Evolutionary conservation across 345 rosid species (phyloP).

Genomic region (Firmiana major): DNA sequence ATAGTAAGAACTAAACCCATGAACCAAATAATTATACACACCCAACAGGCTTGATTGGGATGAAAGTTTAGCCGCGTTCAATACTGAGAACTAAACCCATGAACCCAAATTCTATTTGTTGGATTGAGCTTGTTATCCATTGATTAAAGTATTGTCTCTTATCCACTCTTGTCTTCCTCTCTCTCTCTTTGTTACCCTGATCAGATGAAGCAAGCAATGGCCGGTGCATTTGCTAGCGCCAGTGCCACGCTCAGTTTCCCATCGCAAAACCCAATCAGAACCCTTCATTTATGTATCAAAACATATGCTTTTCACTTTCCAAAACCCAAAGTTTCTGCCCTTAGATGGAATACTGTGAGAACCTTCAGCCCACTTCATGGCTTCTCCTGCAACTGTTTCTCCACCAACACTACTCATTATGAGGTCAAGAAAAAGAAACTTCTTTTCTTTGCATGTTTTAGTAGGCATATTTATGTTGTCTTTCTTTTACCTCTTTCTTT

Average conservation of each 20-base stretch:
- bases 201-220: constrained; percentile 22
- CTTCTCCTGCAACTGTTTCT: constrained; percentile 44
- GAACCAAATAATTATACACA: neutral
- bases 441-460: neutral
- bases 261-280: constrained; percentile 19
- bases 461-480: neutral
- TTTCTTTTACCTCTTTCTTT: neutral
- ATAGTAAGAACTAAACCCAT: neutral
- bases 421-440: constrained; percentile 29
- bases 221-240: constrained; percentile 17
- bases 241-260: constrained; percentile 23
- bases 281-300: constrained; percentile 5
- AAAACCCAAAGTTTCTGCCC: constrained; percentile 3
- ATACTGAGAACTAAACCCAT: neutral
- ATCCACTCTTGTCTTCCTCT: neutral
- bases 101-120: neutral
- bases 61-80: too few species aligned
- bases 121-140: neutral
- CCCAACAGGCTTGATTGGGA: neutral
- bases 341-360: constrained; percentile 8
- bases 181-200: neutral
- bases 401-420: constrained; percentile 47
- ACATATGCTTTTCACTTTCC: constrained; percentile 12
- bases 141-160: neutral
- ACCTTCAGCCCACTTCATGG: constrained; percentile 20